Conservation (phyloP, 1,284 basidiomycete genomes). For the Caloboletus firmus region DNA sequence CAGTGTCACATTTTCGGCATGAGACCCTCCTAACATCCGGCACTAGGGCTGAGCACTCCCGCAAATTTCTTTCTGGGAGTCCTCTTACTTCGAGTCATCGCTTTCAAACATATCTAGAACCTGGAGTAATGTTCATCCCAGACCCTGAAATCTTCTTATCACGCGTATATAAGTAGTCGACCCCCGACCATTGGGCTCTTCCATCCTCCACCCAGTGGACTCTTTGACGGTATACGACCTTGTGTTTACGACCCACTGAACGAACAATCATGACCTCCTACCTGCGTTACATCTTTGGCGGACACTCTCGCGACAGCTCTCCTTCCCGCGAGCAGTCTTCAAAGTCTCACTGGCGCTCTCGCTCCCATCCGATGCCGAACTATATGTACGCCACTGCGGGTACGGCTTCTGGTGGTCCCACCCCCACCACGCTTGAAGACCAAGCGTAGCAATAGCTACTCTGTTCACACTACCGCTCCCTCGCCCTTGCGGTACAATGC, state of each 20-base stretch:
- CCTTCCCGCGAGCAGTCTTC: slow-evolving; percentile 26
- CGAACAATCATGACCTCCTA: slow-evolving; percentile 33
- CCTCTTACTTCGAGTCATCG: slow-evolving; percentile 35
- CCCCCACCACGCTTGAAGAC: slow-evolving; percentile 35
- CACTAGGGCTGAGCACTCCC: slow-evolving; percentile 11
- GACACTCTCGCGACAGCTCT: slow-evolving; percentile 29
- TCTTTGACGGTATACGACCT: slow-evolving; percentile 18
- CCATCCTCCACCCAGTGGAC: slow-evolving; percentile 10
- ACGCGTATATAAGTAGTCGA: slow-evolving; percentile 27
- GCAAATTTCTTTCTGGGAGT: slow-evolving; percentile 33
- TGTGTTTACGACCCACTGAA: slow-evolving; percentile 18
- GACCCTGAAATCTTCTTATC: slow-evolving; percentile 26
- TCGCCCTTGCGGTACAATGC: slow-evolving; percentile 35
- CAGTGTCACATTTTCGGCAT: slow-evolving; percentile 20
- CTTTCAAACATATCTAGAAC: slow-evolving; percentile 25
- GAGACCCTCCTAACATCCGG: slow-evolving; percentile 20
- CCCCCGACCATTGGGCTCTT: not conserved
- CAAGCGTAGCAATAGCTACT: slow-evolving; percentile 37
- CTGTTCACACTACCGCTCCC: slow-evolving; percentile 29
- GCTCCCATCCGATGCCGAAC: slow-evolving; percentile 29
- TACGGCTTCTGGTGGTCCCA: slow-evolving; percentile 18
- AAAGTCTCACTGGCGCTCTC: slow-evolving; percentile 33
- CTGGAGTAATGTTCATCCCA: slow-evolving; percentile 7
- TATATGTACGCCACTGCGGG: slow-evolving; percentile 32
- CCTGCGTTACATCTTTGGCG: slow-evolving; percentile 37